Percentiles rank a stretch among this genome's conserved stretches.
These are phyloP conservation scores for Cupressus sempervirens DNA, from an alignment of 75 land plant species.

Conservation along the genomic window DNA sequence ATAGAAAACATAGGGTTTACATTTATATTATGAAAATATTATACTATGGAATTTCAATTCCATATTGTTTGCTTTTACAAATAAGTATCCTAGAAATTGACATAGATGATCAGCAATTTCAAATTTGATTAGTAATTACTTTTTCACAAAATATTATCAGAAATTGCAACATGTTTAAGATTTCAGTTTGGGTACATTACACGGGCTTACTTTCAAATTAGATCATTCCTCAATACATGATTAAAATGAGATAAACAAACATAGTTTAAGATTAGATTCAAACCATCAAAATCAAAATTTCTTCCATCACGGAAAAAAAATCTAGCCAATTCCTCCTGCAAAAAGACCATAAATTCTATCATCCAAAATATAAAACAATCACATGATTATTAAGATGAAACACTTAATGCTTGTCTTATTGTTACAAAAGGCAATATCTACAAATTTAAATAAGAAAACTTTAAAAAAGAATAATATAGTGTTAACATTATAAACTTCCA, in stretches of 20 bases:
- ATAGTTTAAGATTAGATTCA: background rate
- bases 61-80: too few species aligned
- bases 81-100: too few species aligned
- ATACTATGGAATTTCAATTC: too few species aligned
- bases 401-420: background rate
- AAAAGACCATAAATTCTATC: conserved; percentile 4
- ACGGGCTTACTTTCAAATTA: background rate
- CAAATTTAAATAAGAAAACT: background rate
- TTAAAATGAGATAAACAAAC: background rate
- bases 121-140: too few species aligned
- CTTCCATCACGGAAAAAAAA: conserved; percentile 85
- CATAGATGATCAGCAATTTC: too few species aligned
- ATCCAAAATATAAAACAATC: background rate
- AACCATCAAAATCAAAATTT: conserved; percentile 77
- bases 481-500: background rate
- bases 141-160: too few species aligned
- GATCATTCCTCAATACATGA: conserved; percentile 2
- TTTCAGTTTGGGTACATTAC: too few species aligned
- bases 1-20: too few species aligned
- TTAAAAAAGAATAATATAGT: background rate
- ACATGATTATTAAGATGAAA: background rate
- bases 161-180: too few species aligned
- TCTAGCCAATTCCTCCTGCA: conserved; percentile 57
- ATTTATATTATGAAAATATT: too few species aligned
- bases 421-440: background rate